Percentiles rank a stretch among this genome's conserved stretches.
These are phyloP conservation scores for Hanseniaspora uvarum DNA, from an alignment of 1,139 yeast genomes.

Conservation along the genomic window DNA sequence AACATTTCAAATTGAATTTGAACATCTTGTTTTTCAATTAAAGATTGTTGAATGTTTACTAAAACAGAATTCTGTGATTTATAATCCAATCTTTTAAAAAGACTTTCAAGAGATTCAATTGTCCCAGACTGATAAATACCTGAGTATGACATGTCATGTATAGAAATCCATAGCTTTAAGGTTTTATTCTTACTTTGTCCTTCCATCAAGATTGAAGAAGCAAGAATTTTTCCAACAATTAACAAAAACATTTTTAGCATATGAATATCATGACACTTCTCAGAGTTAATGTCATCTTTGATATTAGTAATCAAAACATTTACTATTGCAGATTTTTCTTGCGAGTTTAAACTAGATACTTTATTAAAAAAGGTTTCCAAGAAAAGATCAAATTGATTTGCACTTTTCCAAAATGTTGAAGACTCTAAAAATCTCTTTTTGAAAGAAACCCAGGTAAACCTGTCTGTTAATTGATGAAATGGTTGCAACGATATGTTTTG, in stretches of 20 bases:
- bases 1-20: conserved; percentile 10
- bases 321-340: neutral
- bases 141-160: neutral
- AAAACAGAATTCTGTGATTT: conserved; percentile 4
- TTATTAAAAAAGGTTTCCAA: neutral
- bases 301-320: neutral
- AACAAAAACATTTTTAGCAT: neutral
- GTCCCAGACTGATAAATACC: neutral
- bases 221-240: conserved; percentile 5
- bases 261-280: neutral
- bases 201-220: conserved; percentile 5
- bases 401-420: neutral
- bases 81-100: conserved; percentile 9
- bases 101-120: neutral
- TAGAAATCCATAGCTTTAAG: conserved; percentile 11
- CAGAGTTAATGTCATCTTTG: conserved; percentile 4
- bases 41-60: neutral
- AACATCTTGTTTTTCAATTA: neutral
- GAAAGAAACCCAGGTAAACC: neutral
- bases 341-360: neutral
- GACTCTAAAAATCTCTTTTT: neutral
- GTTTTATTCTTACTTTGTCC: conserved; percentile 13
- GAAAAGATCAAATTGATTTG: neutral
- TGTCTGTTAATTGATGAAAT: neutral
- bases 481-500: neutral